Evolutionary conservation across 1,284 basidiomycete species (phyloP).

Genomic region (Prillingera fragicola): DNA sequence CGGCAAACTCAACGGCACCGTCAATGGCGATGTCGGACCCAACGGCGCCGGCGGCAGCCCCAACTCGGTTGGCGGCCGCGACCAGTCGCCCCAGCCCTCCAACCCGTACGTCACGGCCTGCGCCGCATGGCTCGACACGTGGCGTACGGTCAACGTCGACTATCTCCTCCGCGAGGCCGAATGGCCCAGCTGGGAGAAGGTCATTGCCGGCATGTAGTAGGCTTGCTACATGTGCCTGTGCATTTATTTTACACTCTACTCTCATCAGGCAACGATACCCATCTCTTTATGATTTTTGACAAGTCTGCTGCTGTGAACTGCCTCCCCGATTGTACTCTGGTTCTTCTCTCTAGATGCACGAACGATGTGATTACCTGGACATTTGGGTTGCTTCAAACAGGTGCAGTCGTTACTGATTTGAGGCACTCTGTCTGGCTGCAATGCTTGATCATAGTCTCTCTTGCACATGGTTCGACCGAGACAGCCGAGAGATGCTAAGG

Average conservation of each 20-base stretch:
- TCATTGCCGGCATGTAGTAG: slow-evolving; percentile 29
- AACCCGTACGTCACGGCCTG: slow-evolving; percentile 13
- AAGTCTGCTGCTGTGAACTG: not conserved
- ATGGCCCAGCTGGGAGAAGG: slow-evolving; percentile 35
- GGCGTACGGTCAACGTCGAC: slow-evolving; percentile 30
- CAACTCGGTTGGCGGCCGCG: not conserved
- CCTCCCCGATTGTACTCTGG: not conserved
- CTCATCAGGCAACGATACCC: no score
- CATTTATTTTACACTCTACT: no score
- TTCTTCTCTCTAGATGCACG: not conserved
- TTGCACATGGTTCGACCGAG: no score
- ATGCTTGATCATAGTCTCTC: no score
- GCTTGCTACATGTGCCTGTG: no score
- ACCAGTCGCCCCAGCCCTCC: not conserved
- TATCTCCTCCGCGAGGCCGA: slow-evolving; percentile 36
- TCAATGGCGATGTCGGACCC: slow-evolving; percentile 10
- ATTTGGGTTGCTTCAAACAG: no score
- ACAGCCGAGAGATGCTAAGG: no score
- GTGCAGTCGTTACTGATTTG: no score
- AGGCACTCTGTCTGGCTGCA: no score
- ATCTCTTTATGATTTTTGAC: no score
- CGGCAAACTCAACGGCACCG: slow-evolving; percentile 7
- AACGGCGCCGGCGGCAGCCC: not conserved
- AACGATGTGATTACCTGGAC: no score
- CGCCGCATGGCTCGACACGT: slow-evolving; percentile 28